Base-by-base conservation (phyloP, 805 yeast species). In the Spathaspora gorwiae region DNA sequence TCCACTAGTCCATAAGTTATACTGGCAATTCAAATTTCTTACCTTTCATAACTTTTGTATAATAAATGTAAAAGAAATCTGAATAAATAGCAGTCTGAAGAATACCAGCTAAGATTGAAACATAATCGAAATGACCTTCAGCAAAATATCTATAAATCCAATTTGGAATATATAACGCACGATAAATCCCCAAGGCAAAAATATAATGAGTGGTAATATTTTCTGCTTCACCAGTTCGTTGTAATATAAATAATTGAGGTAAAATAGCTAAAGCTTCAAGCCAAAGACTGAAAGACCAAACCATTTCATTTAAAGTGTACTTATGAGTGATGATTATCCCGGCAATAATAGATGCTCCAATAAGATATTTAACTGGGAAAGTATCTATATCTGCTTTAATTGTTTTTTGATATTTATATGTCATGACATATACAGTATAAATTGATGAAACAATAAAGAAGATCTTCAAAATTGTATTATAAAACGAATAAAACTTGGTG, bases 221-320 rank as follows among this genome's bases (percentile, higher is more conserved):
- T 62, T 87, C 86, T 3, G 97, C 90, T 56, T 86, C 85, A 13
- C 97, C 97, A 1, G 92, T 81, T 53, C 85, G 83, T 60, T 90
- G 96, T 47, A 94, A 73, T 80, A 94, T 79, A 64, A 84, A 90
- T 61, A 94, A 72, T 67, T 94, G 99, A 5, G 99, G 99, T 48
- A 94, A 66, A 45, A 94, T 90, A 9, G 96, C 95, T 31, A 87
- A 86, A 37, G 92, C 76, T 65, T 94, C 99, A 43, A 94, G 75
- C 97, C 98, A 94, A 42, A 90, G 68, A 12, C 92, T 82, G 58
- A 90, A 94, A 19, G 94, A 75, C 99, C 99, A 94, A 31, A 82
- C 51, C 8, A 87, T 57, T 57, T 87, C 96, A 10, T 75, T 49
- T 10, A 80, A 35, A 0, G 83, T 66, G 65, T 81, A 90, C 43